Percentiles rank a stretch among this genome's conserved stretches.
Conservation (phyloP, 345 rosid species). For the Clausena lansium region DNA sequence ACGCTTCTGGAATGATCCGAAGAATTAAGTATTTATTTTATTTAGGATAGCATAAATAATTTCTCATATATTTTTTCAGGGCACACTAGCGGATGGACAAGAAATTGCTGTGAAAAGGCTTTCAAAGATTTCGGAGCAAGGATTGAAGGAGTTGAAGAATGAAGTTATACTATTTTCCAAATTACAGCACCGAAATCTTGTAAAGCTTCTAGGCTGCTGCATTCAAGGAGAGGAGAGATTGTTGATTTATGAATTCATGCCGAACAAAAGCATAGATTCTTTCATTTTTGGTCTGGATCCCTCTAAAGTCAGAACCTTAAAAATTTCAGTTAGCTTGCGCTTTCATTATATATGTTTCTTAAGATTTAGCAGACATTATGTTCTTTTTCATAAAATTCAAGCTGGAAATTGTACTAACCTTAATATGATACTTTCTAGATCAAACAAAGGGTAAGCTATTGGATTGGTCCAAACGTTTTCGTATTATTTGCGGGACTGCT, state of each 20-base stretch:
- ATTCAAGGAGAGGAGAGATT: slow-evolving; percentile 31
- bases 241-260: slow-evolving; percentile 38
- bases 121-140: slow-evolving; percentile 43
- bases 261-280: slow-evolving; percentile 25
- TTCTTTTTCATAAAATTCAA: not conserved
- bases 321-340: not conserved
- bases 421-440: slow-evolving; percentile 20
- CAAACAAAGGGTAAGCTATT: slow-evolving; percentile 18
- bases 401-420: not conserved
- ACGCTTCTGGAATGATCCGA: not conserved
- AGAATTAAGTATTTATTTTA: not conserved
- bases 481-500: slow-evolving; percentile 38
- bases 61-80: slow-evolving; percentile 24
- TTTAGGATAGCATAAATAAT: not conserved
- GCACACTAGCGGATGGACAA: slow-evolving; percentile 35
- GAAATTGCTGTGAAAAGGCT: slow-evolving; percentile 58
- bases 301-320: slow-evolving; percentile 24
- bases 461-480: slow-evolving; percentile 36
- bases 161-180: slow-evolving; percentile 44
- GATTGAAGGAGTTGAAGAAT: slow-evolving; percentile 42
- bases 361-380: not conserved
- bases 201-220: slow-evolving; percentile 40
- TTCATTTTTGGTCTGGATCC: slow-evolving; percentile 29
- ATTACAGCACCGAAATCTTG: slow-evolving; percentile 55
- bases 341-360: not conserved